Evolutionary conservation across 139 green algal genomes (phyloP), one percentile per base, ranked within the genome.

Genomic region (Pycnococcus provasolii): DNA sequence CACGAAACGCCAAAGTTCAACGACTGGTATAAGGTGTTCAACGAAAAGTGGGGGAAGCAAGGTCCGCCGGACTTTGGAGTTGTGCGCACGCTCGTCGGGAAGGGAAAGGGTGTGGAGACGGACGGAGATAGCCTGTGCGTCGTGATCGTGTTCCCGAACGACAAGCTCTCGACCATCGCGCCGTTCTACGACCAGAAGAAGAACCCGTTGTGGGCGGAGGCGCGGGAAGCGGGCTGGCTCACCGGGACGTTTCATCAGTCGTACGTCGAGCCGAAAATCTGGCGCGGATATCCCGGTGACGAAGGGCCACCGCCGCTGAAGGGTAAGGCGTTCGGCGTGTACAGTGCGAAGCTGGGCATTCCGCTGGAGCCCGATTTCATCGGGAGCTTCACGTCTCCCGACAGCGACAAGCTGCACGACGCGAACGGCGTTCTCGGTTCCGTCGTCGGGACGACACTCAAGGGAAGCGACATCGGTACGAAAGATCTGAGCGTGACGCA

Each of bases 121-220:
- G 48, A 55, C 48, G 48, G 48, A 9, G 48, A 55, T 11, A 55
- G 11, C 9, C 9, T 55, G 9, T 9, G 48, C 9, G 48, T 55
- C 9, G 11, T 55, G 9, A 55, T 55, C 48, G 48, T 55, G 9
- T 55, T 55, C 11, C 48, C 48, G 48, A 11, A 55, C 9, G 48
- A 55, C 11, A 55, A 55, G 9, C 48, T 55, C 48, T 37, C 9
- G 48, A 9, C 11, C 48, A 11, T 55, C 9, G 11, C 48, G 48
- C 48, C 48, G 9, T 55, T 55, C 48, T 55, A 55, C 48, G 48
- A 55, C 48, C 48, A 55, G 48, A 11, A 55, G 9, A 55, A 55
- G 48, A 55, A 55, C 48, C 48, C 48, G 9, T 11, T 55, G 9
- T 55, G 48, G 48, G 48, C 48, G 9, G 48, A 55, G 48, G 48